These are phyloP conservation scores for Ciborinia camelliae DNA, from an alignment of 2,329 filamentous ascomycete species.

Conservation along the genomic window DNA sequence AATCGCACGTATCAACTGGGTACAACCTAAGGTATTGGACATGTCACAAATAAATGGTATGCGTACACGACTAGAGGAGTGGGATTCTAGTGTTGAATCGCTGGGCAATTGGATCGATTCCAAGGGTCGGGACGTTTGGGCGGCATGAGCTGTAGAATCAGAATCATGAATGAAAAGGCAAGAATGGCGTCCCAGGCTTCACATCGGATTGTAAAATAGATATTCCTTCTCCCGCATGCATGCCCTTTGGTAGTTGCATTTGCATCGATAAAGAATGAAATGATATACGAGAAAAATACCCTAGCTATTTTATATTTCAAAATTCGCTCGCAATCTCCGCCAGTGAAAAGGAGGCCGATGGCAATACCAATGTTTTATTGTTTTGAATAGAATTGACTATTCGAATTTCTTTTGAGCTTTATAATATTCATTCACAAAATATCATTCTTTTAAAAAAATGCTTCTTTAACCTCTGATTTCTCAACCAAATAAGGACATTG, in stretches of 20 bases:
- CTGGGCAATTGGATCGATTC: constrained; percentile 96
- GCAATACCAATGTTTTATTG: not conserved
- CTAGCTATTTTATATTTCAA: not conserved
- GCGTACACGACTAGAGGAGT: constrained; percentile 82
- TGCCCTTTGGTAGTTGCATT: not conserved
- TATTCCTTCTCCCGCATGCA: constrained; percentile 20
- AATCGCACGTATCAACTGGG: constrained; percentile 95
- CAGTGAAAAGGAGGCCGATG: not conserved
- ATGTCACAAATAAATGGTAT: constrained; percentile 93
- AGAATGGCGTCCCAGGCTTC: constrained; percentile 30
- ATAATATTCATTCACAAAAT: not conserved
- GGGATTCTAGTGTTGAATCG: constrained; percentile 94
- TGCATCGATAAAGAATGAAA: constrained; percentile 14
- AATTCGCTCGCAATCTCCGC: not conserved
- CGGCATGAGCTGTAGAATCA: constrained; percentile 54
- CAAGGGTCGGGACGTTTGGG: constrained; percentile 93
- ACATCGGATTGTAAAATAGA: constrained; percentile 36
- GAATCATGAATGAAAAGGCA: constrained; percentile 10
- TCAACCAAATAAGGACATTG: not conserved
- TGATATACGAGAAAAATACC: constrained; percentile 14
- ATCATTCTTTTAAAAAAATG: not conserved
- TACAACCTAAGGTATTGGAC: constrained; percentile 96
- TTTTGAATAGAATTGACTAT: not conserved
- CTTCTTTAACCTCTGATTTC: not conserved
- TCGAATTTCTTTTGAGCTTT: not conserved